These are phyloP conservation scores for Sechiopsis laciniata DNA, from an alignment of 306 rosid species.

Conservation along the genomic window DNA sequence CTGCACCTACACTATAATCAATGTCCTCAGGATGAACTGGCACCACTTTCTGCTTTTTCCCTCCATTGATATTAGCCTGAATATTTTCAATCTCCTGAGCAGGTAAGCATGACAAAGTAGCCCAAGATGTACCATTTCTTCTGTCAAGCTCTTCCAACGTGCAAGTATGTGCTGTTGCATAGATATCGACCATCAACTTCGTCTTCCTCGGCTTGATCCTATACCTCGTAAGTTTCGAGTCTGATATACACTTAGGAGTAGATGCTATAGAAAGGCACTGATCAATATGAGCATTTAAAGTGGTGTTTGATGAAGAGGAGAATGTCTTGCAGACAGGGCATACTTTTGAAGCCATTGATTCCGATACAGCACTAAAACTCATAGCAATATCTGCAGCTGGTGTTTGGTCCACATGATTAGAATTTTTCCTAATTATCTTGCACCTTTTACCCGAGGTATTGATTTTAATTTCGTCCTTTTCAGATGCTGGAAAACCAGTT, in stretches of 20 bases:
- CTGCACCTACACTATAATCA: slow-evolving; percentile 39
- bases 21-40: slow-evolving; percentile 29
- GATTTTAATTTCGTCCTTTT: slow-evolving; percentile 29
- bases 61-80: slow-evolving; percentile 31
- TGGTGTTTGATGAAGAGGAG: slow-evolving; percentile 55
- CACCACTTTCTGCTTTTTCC: slow-evolving; percentile 29
- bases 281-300: slow-evolving; percentile 61
- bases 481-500: slow-evolving; percentile 20
- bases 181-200: slow-evolving; percentile 51
- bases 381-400: slow-evolving; percentile 40
- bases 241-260: slow-evolving; percentile 38
- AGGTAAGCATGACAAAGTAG: slow-evolving; percentile 34
- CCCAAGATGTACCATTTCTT: slow-evolving; percentile 55
- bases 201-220: slow-evolving; percentile 51
- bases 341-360: slow-evolving; percentile 46
- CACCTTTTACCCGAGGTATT: slow-evolving; percentile 42
- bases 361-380: slow-evolving; percentile 31
- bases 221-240: slow-evolving; percentile 37
- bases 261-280: slow-evolving; percentile 56
- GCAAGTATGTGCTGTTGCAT: slow-evolving; percentile 39
- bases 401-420: slow-evolving; percentile 31
- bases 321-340: slow-evolving; percentile 64
- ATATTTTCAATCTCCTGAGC: slow-evolving; percentile 30
- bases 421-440: slow-evolving; percentile 37
- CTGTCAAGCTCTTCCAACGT: slow-evolving; percentile 54